A percentile compares a stretch with the other conserved stretches of the same genome.
These are phyloP conservation scores for Penicillium janthinellum DNA, from an alignment of 2,329 filamentous ascomycete genomes.

Conservation along the genomic window DNA sequence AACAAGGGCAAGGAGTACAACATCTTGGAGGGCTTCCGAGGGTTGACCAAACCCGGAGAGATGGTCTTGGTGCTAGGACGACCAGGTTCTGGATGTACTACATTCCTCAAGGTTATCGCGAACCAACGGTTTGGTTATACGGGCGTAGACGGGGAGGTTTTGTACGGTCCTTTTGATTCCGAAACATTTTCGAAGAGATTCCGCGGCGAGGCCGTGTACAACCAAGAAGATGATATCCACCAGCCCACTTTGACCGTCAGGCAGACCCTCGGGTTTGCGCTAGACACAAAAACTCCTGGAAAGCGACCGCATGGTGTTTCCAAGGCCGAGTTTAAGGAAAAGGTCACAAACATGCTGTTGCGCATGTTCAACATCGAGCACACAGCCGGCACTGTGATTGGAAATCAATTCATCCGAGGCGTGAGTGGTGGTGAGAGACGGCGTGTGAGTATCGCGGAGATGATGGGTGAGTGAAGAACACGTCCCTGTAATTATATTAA, in stretches of 20 bases:
- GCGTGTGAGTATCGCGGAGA: slow-evolving; percentile 80
- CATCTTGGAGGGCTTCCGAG: slow-evolving; percentile 65
- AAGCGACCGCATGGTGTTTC: slow-evolving; percentile 75
- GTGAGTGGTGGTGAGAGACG: slow-evolving; percentile 74
- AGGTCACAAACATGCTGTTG: slow-evolving; percentile 71
- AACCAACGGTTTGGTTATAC: slow-evolving; percentile 67
- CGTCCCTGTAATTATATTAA: no score
- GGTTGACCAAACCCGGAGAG: slow-evolving; percentile 75
- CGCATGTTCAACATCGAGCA: slow-evolving; percentile 96
- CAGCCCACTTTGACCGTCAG: slow-evolving; percentile 83
- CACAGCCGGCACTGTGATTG: slow-evolving; percentile 80
- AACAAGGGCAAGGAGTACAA: slow-evolving; percentile 71
- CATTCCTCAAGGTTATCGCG: slow-evolving; percentile 68
- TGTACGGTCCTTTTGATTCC: slow-evolving; percentile 73
- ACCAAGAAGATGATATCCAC: slow-evolving; percentile 83
- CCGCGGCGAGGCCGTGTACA: slow-evolving; percentile 82
- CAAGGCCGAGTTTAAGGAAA: slow-evolving; percentile 73
- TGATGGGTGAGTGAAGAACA: slow-evolving; percentile 54
- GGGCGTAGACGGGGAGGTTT: slow-evolving; percentile 68
- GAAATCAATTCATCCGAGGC: slow-evolving; percentile 77
- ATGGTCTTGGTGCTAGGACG: slow-evolving; percentile 83
- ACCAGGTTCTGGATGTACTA: slow-evolving; percentile 72
- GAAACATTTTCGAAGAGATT: slow-evolving; percentile 71
- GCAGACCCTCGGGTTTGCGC: slow-evolving; percentile 81
- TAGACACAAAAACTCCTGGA: slow-evolving; percentile 81